Percentiles rank a stretch among this genome's conserved stretches.
Evolutionary conservation across 2,329 filamentous ascomycete genomes (phyloP).

Genomic region (Alternaria sp.): DNA sequence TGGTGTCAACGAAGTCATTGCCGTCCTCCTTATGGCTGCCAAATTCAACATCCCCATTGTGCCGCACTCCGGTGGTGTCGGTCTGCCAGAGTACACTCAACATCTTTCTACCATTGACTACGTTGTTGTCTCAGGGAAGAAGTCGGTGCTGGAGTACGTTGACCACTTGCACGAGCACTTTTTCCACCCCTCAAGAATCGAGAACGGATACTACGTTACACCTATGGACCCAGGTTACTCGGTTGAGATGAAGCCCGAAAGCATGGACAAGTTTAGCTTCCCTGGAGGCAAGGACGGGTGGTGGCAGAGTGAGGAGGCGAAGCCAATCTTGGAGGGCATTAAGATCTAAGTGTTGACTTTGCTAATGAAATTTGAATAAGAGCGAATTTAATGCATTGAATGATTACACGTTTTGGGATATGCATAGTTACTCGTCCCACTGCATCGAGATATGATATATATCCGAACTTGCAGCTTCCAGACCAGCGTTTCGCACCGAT

Average conservation of each 20-base stretch:
- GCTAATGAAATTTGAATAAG: neutral
- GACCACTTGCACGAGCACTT: constrained; percentile 96
- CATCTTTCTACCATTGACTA: constrained; percentile 94
- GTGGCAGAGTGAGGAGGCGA: constrained; percentile 86
- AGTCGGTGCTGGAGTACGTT: constrained; percentile 86
- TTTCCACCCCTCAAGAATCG: constrained; percentile 78
- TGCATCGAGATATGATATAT: neutral
- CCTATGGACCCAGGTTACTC: constrained; percentile 85
- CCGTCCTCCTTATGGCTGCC: constrained; percentile 85
- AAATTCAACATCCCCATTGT: constrained; percentile 84
- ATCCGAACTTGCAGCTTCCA: neutral
- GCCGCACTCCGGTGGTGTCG: constrained; percentile 88
- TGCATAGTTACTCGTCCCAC: neutral
- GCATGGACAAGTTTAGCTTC: constrained; percentile 81
- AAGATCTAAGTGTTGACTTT: constrained; percentile 45
- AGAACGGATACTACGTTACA: constrained; percentile 87
- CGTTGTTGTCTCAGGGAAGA: constrained; percentile 82
- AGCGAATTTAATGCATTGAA: neutral
- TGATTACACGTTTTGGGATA: neutral
- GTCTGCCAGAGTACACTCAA: constrained; percentile 92
- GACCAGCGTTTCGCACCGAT: neutral
- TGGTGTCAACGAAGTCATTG: constrained; percentile 89
- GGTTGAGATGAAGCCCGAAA: constrained; percentile 90
- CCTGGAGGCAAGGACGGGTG: constrained; percentile 82
- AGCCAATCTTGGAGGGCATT: constrained; percentile 70